phyloP scores from a whole-genome alignment of 1,284 basidiomycete species.

The Boletus mariae region DNA sequence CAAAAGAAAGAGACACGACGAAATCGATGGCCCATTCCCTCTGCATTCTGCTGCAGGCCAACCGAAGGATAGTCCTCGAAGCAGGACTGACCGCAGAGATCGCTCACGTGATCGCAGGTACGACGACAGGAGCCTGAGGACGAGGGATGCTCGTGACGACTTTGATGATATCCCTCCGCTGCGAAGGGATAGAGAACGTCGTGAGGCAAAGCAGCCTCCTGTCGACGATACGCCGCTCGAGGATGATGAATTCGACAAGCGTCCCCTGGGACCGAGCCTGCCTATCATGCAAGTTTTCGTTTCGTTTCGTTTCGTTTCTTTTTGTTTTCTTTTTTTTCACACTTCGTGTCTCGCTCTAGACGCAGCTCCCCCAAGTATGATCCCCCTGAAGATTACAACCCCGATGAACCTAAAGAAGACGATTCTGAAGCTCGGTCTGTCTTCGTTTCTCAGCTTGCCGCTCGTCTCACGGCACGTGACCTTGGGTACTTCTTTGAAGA shows the following conservation, averaged over 20 bases:
- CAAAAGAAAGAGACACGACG: constrained; percentile 55
- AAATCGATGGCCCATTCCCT: constrained; percentile 38
- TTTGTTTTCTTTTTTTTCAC: background rate
- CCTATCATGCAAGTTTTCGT: constrained; percentile 38
- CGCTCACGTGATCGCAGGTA: constrained; percentile 55
- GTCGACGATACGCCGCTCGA: constrained; percentile 33
- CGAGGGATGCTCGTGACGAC: constrained; percentile 57
- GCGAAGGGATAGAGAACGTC: constrained; percentile 39
- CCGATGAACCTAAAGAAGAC: constrained; percentile 77
- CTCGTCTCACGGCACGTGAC: constrained; percentile 91
- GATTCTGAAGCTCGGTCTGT: constrained; percentile 96
- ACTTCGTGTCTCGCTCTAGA: constrained; percentile 34
- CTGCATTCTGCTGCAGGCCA: constrained; percentile 27
- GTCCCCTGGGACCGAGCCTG: constrained; percentile 35
- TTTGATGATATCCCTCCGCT: constrained; percentile 49
- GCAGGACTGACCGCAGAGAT: constrained; percentile 44
- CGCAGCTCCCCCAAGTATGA: constrained; percentile 75
- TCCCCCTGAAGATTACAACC: constrained; percentile 59
- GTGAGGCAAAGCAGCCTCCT: constrained; percentile 28
- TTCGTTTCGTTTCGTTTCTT: constrained; percentile 1
- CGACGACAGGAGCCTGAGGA: constrained; percentile 41
- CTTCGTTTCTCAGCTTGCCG: constrained; percentile 97
- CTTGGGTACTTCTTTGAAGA: constrained; percentile 99
- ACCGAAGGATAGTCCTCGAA: constrained; percentile 53
- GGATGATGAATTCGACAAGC: constrained; percentile 31